phyloP scores from a whole-genome alignment of 1,284 basidiomycete genomes.

The Taiwanofungus camphoratus region DNA sequence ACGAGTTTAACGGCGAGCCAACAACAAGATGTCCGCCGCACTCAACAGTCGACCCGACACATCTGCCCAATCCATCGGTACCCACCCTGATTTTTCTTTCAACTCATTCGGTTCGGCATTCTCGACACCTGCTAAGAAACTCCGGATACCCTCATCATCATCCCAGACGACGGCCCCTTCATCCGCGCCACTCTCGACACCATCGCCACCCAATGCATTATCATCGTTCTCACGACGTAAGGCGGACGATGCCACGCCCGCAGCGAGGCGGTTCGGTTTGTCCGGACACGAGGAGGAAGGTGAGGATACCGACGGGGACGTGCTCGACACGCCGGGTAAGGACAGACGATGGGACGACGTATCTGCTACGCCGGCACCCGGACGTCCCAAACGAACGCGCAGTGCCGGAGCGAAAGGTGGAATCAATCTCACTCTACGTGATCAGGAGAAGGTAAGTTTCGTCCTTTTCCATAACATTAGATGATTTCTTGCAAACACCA shows the following conservation, averaged over 20 bases:
- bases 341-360: slow-evolving; percentile 45
- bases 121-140: slow-evolving; percentile 46
- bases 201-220: slow-evolving; percentile 37
- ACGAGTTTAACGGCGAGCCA: no score
- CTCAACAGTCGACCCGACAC: slow-evolving; percentile 29
- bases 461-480: no score
- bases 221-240: slow-evolving; percentile 20
- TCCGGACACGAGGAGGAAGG: slow-evolving; percentile 21
- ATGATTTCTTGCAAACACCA: no score
- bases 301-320: slow-evolving; percentile 37
- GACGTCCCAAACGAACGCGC: slow-evolving; percentile 38
- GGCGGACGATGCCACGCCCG: slow-evolving; percentile 28
- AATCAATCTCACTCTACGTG: slow-evolving; percentile 73
- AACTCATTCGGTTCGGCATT: slow-evolving; percentile 52
- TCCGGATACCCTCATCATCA: slow-evolving; percentile 47
- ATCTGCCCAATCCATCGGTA: slow-evolving; percentile 38
- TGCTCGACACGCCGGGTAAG: slow-evolving; percentile 49
- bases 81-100: slow-evolving; percentile 57
- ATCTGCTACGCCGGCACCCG: slow-evolving; percentile 42
- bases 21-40: slow-evolving; percentile 31
- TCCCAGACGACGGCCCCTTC: slow-evolving; percentile 50
- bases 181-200: slow-evolving; percentile 47
- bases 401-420: slow-evolving; percentile 48
- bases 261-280: slow-evolving; percentile 22
- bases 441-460: slow-evolving; percentile 84